Percentiles rank a stretch among this genome's conserved stretches.
phyloP scores from a whole-genome alignment of 2,329 filamentous ascomycete genomes.

The Fusarium torreyae region DNA sequence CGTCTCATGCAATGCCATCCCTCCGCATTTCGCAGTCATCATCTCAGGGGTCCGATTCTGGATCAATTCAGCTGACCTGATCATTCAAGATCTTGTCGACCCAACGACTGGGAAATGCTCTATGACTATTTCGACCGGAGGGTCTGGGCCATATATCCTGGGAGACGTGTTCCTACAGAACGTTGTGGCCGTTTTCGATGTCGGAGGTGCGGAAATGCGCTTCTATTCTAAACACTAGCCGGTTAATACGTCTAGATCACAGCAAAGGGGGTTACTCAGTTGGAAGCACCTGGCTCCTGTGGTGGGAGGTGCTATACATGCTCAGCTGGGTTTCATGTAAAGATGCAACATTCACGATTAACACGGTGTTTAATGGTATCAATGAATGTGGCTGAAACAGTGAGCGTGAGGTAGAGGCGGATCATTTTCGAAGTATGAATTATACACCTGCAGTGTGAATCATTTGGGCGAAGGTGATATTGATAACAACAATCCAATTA shows the following conservation, averaged over 20 bases:
- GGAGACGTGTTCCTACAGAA: conserved; percentile 67
- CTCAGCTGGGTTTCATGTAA: neutral
- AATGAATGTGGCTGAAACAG: neutral
- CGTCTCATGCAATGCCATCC: conserved; percentile 63
- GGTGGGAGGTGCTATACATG: neutral
- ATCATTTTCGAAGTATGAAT: neutral
- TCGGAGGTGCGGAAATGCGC: conserved; percentile 63
- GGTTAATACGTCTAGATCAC: neutral
- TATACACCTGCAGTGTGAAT: neutral
- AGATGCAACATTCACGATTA: neutral
- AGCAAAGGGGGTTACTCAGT: neutral
- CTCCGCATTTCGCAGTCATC: conserved; percentile 62
- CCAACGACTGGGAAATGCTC: conserved; percentile 64
- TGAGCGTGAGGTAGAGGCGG: neutral
- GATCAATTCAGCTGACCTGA: conserved; percentile 65
- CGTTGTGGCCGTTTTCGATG: conserved; percentile 64
- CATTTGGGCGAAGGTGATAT: conserved; percentile 2
- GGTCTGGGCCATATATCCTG: conserved; percentile 63
- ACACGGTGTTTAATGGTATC: neutral
- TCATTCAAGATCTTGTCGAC: conserved; percentile 62
- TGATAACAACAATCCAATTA: neutral
- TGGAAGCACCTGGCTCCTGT: neutral
- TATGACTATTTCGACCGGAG: conserved; percentile 62
- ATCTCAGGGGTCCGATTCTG: conserved; percentile 62
- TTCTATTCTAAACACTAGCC: conserved; percentile 55